A percentile compares a stretch with the other conserved stretches of the same genome.
These are phyloP conservation scores for Hebeloma cylindrosporum DNA, from an alignment of 768 basidiomycete genomes.

Conservation along the genomic window DNA sequence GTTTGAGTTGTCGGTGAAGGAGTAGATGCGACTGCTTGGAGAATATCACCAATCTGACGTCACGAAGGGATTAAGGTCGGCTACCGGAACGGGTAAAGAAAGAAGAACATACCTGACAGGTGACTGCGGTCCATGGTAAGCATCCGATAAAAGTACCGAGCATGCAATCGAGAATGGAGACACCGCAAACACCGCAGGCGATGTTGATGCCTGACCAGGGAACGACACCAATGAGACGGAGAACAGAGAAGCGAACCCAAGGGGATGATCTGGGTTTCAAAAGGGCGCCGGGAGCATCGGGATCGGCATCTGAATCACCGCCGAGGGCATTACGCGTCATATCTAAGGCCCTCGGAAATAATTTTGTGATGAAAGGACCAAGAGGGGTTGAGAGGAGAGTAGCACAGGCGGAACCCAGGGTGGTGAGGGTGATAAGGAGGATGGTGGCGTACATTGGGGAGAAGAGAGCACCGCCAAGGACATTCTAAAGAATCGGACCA, in stretches of 20 bases:
- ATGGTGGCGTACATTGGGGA: conserved; percentile 80
- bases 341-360: conserved; percentile 83
- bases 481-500: conserved; percentile 58
- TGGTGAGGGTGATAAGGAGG: conserved; percentile 82
- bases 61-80: conserved; percentile 16
- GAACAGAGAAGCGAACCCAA: conserved; percentile 86
- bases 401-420: conserved; percentile 80
- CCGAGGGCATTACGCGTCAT: conserved; percentile 82
- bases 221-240: conserved; percentile 89
- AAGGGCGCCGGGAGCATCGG: conserved; percentile 34
- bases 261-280: conserved; percentile 41
- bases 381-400: conserved; percentile 81
- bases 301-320: conserved; percentile 52
- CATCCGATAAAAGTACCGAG: conserved; percentile 83
- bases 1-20: conserved; percentile 72
- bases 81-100: conserved; percentile 19
- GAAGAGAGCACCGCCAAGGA: conserved; percentile 84
- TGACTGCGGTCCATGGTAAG: conserved; percentile 89
- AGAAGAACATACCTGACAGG: conserved; percentile 66
- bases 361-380: conserved; percentile 74
- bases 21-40: conserved; percentile 77
- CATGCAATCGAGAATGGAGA: conserved; percentile 70
- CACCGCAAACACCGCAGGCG: conserved; percentile 90
- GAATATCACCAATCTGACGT: conserved; percentile 78
- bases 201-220: conserved; percentile 99